Base-by-base conservation (phyloP, 2,329 filamentous ascomycete genomes). In the Cordyceps fumosorosea region DNA sequence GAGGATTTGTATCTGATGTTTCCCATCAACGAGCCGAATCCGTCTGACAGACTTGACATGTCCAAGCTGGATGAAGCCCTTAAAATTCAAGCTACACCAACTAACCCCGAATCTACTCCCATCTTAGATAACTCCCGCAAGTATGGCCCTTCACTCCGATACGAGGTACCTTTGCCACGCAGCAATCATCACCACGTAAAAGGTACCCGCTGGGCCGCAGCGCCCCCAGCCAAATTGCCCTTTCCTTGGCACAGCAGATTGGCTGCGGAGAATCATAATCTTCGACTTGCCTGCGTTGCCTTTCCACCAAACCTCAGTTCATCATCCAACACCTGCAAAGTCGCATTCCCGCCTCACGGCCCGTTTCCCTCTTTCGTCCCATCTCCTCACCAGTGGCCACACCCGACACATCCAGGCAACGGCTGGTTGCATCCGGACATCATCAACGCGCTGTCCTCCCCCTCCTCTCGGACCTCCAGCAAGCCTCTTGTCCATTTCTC, bases 231-330 rank as follows among this genome's bases (percentile, higher is more conserved):
- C 44, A 58, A 57, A 57, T 57, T 34, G 10, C 55, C 29, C 32
- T 58, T 18, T 18, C 34, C 56, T 37, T 58, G 56, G 56, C 56
- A 58, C n/a, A 26, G 20, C 29, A 50, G 45, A 58, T 58, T 58
- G 44, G 40, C 32, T 56, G 20, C 34, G 34, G 34, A 29, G 29
- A 29, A 29, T 37, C 1, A 37, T 37, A 3, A 37, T 37, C 8
- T 37, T 37, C 11, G 8, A 37, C 34, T 37, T 37, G 10, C 34
- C 11, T 37, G 34, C 24, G 8, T 44, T 20, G 18, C 22, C 37
- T 26, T 24, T 45, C 22, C 29, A 34, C 34, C 55, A 57, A 57
- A 57, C 55, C 16, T 16, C 40, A 44, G n/a, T 52, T 52, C 44
- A 37, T 37, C 55, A 26, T 48, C 42, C 40, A 44, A 44, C 18